Conservation (phyloP, 1,284 basidiomycete genomes). For the Naganishia liquefaciens region DNA sequence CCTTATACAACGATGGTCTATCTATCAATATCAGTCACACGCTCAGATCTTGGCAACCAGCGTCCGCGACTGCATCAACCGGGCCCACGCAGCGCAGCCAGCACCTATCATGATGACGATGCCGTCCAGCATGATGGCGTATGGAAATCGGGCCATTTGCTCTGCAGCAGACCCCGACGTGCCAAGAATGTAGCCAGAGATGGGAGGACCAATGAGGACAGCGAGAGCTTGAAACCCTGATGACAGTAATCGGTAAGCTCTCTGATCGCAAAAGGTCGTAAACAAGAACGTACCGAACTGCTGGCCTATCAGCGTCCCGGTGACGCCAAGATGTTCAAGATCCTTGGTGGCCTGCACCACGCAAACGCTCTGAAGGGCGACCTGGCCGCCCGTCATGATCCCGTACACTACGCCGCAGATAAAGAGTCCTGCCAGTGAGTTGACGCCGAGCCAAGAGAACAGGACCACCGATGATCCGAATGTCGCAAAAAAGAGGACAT, state of each 20-base stretch:
- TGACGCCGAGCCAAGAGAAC: slow-evolving; percentile 43
- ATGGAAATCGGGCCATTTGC: slow-evolving; percentile 27
- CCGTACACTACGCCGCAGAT: slow-evolving; percentile 44
- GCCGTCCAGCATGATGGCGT: slow-evolving; percentile 29
- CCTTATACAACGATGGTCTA: slow-evolving; percentile 4
- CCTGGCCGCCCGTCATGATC: slow-evolving; percentile 41
- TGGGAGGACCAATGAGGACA: slow-evolving; percentile 44
- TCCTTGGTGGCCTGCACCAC: slow-evolving; percentile 39
- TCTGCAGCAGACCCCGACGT: slow-evolving; percentile 26
- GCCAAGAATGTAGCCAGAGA: slow-evolving; percentile 46
- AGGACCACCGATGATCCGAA: slow-evolving; percentile 39
- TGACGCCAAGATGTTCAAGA: slow-evolving; percentile 38
- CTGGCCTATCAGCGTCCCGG: slow-evolving; percentile 47
- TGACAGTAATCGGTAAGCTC: slow-evolving; percentile 1
- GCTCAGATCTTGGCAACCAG: slow-evolving; percentile 25
- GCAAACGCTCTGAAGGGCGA: slow-evolving; percentile 45
- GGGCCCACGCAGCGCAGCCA: slow-evolving; percentile 12
- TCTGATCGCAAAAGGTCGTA: neutral
- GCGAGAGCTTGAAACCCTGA: slow-evolving; percentile 43
- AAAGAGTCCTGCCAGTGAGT: slow-evolving; percentile 37
- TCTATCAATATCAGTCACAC: neutral
- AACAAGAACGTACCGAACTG: slow-evolving; percentile 42
- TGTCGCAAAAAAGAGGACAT: slow-evolving; percentile 40
- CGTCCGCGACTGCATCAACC: slow-evolving; percentile 11
- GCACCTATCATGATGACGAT: slow-evolving; percentile 25